phyloP scores from a whole-genome alignment of 2,329 filamentous ascomycete species.

The Aaosphaeria pasadenensis region DNA sequence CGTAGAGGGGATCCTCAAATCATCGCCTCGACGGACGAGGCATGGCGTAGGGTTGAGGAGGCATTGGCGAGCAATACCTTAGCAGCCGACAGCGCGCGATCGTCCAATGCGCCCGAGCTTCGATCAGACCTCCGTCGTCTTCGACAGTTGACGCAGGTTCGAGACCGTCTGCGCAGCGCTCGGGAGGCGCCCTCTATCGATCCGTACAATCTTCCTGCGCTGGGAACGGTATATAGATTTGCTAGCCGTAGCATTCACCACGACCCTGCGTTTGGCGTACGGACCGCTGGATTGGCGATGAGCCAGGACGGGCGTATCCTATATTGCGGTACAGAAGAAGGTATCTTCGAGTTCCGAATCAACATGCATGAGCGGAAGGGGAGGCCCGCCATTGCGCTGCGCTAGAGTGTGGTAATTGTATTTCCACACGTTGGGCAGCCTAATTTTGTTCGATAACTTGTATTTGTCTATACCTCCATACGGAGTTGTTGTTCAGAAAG shows the following conservation, averaged over 20 bases:
- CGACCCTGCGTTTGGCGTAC: slow-evolving; percentile 36
- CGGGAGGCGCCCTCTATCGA: slow-evolving; percentile 25
- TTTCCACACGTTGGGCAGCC: neutral
- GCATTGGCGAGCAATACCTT: slow-evolving; percentile 39
- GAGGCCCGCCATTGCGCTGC: slow-evolving; percentile 39
- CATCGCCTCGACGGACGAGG: slow-evolving; percentile 36
- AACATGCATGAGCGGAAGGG: slow-evolving; percentile 60
- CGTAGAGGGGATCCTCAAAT: slow-evolving; percentile 28
- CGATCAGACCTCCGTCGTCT: slow-evolving; percentile 32
- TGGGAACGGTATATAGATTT: slow-evolving; percentile 17
- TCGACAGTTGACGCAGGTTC: slow-evolving; percentile 34
- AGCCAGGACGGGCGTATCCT: slow-evolving; percentile 47
- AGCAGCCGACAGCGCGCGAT: slow-evolving; percentile 13
- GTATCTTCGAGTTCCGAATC: slow-evolving; percentile 72
- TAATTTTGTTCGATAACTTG: slow-evolving; percentile 3
- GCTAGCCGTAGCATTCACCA: slow-evolving; percentile 19
- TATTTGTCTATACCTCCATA: slow-evolving; percentile 1
- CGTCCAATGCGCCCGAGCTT: slow-evolving; percentile 27
- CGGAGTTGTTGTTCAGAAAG: neutral
- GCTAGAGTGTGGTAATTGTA: slow-evolving; percentile 16
- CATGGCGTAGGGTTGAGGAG: slow-evolving; percentile 49
- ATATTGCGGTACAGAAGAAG: slow-evolving; percentile 59
- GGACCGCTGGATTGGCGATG: slow-evolving; percentile 49
- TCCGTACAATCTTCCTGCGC: slow-evolving; percentile 19
- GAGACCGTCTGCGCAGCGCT: slow-evolving; percentile 34